These are phyloP conservation scores for Murraya paniculata DNA, from an alignment of 345 rosid species.

Conservation along the genomic window DNA sequence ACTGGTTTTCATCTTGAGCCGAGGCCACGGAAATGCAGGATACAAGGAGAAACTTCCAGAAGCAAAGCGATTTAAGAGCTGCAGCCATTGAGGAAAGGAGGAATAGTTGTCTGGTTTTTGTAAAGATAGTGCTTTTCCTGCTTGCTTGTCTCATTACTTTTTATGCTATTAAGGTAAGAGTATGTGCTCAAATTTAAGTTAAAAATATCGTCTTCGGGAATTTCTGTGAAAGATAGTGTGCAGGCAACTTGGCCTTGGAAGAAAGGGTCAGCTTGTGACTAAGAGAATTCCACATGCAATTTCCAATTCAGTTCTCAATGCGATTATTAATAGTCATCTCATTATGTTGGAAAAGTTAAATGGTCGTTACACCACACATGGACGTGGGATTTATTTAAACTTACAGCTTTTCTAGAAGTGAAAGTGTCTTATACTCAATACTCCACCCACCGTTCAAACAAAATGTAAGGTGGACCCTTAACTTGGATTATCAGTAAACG, in stretches of 20 bases:
- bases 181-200: neutral
- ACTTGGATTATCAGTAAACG: no score
- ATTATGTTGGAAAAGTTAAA: neutral
- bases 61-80: slow-evolving; percentile 22
- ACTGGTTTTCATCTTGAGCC: neutral
- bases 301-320: neutral
- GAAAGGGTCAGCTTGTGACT: neutral
- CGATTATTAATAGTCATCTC: neutral
- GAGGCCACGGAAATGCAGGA: neutral
- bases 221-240: neutral
- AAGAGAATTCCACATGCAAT: neutral
- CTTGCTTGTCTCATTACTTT: neutral
- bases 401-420: neutral
- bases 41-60: slow-evolving; percentile 6
- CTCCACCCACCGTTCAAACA: neutral
- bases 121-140: neutral
- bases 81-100: slow-evolving; percentile 23
- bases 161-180: neutral
- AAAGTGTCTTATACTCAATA: neutral
- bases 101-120: neutral
- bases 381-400: neutral
- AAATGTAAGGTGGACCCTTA: neutral
- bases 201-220: neutral
- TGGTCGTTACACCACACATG: neutral
- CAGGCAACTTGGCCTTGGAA: neutral